Conservation (phyloP, 108 stramenopile species). For the Schizochytrium sp. region DNA sequence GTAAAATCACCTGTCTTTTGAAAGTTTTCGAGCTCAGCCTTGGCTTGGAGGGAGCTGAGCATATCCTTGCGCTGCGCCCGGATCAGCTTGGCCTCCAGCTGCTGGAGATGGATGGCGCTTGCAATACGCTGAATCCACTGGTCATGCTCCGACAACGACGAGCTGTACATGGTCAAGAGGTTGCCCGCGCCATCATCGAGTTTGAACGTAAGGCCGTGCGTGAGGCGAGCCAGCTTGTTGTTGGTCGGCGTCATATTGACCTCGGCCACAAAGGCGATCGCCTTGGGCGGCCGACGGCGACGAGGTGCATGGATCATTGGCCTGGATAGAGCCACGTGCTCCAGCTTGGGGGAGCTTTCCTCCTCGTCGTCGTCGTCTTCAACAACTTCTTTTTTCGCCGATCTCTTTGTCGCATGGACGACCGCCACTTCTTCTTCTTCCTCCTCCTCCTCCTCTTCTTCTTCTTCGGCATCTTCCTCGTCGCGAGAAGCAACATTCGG, state of each 20-base stretch:
- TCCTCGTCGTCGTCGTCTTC: background rate
- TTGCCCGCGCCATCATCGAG: background rate
- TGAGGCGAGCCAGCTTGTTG: background rate
- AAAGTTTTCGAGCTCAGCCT: background rate
- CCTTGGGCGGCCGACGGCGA: background rate
- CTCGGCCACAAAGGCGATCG: background rate
- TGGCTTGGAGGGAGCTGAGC: background rate
- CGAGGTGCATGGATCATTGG: background rate
- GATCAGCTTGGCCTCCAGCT: background rate
- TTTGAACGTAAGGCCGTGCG: background rate
- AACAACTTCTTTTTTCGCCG: background rate
- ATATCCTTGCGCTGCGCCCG: constrained; percentile 7
- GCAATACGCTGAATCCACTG: background rate
- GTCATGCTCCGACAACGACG: background rate
- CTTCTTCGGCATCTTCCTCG: background rate
- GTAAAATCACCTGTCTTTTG: background rate
- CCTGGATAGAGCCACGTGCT: background rate
- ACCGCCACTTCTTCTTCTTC: background rate
- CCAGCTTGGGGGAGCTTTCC: background rate
- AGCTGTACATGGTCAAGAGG: background rate
- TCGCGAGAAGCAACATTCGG: background rate
- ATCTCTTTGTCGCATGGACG: background rate
- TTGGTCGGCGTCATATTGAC: background rate
- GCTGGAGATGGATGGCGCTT: background rate
- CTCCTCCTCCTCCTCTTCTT: background rate